Conservation (phyloP, 2,329 filamentous ascomycete species). For the Fusarium praegraminearum region DNA sequence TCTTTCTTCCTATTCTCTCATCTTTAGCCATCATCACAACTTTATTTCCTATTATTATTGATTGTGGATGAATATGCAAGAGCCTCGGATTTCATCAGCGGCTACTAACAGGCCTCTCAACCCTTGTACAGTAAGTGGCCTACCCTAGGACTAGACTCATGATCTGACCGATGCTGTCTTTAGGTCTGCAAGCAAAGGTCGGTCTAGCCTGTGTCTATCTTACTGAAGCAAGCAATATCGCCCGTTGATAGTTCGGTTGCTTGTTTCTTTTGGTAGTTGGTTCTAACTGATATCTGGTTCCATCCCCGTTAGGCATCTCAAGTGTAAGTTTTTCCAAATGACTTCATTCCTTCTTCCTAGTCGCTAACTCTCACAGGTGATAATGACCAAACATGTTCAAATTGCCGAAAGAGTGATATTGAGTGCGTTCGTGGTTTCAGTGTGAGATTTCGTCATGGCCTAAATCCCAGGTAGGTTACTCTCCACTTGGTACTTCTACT, state of each 20-base stretch:
- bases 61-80: slow-evolving; percentile 38
- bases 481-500: not conserved
- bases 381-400: slow-evolving; percentile 41
- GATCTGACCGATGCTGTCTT: slow-evolving; percentile 11
- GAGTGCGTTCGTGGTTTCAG: slow-evolving; percentile 48
- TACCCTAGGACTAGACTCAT: not conserved
- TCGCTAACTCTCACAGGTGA: slow-evolving; percentile 30
- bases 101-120: slow-evolving; percentile 37
- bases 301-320: slow-evolving; percentile 36
- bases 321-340: slow-evolving; percentile 32
- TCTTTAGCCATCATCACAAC: slow-evolving; percentile 5
- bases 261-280: not conserved
- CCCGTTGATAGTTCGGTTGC: slow-evolving; percentile 5
- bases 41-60: not conserved
- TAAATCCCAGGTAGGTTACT: slow-evolving; percentile 45
- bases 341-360: not conserved
- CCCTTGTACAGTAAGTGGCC: slow-evolving; percentile 38
- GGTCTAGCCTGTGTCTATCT: slow-evolving; percentile 22
- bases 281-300: slow-evolving; percentile 10
- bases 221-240: slow-evolving; percentile 13
- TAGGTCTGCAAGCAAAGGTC: slow-evolving; percentile 44
- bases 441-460: slow-evolving; percentile 47
- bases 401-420: slow-evolving; percentile 44
- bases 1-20: slow-evolving; percentile 8
- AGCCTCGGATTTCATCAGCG: slow-evolving; percentile 19